Conservation (phyloP, 202 grass and related monocot genomes). For the Panicum hallii region DNA sequence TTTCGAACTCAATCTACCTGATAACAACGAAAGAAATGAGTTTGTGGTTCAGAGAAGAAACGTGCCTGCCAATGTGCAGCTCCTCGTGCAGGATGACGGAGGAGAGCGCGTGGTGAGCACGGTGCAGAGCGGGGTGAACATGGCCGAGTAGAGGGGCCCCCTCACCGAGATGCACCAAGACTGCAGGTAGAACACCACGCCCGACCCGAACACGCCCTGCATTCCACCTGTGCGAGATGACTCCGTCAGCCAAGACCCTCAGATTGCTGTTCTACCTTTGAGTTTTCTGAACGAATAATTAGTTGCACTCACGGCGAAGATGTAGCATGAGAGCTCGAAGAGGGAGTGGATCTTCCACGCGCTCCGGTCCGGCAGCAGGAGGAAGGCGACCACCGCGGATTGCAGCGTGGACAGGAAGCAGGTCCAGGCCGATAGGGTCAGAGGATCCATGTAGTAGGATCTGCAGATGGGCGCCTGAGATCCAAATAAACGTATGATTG, state of each 20-base stretch:
- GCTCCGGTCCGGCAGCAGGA: slow-evolving; percentile 44
- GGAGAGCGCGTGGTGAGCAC: slow-evolving; percentile 58
- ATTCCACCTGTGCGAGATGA: not conserved
- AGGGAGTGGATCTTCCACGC: slow-evolving; percentile 67
- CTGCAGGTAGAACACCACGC: slow-evolving; percentile 75
- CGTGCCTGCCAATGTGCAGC: slow-evolving; percentile 65
- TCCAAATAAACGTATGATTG: not conserved
- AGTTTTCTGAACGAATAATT: not conserved
- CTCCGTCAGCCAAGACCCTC: not conserved
- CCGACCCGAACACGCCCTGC: slow-evolving; percentile 70
- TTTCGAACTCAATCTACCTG: not conserved
- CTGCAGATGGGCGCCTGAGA: slow-evolving; percentile 56
- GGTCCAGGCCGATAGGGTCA: slow-evolving; percentile 70
- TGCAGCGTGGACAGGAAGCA: slow-evolving; percentile 71
- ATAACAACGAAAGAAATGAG: not conserved
- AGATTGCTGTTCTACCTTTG: not conserved
- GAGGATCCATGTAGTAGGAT: slow-evolving; percentile 66
- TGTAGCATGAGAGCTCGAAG: slow-evolving; percentile 49
- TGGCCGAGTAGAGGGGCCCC: slow-evolving; percentile 77
- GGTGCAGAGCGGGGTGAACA: slow-evolving; percentile 77
- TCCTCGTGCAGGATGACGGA: slow-evolving; percentile 56
- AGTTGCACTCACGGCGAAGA: slow-evolving; percentile 58
- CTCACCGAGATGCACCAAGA: slow-evolving; percentile 70
- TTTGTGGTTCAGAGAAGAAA: not conserved
- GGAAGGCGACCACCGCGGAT: slow-evolving; percentile 46